Base-by-base conservation (phyloP, 257 asterid species). In the Penstemon barbatus region DNA sequence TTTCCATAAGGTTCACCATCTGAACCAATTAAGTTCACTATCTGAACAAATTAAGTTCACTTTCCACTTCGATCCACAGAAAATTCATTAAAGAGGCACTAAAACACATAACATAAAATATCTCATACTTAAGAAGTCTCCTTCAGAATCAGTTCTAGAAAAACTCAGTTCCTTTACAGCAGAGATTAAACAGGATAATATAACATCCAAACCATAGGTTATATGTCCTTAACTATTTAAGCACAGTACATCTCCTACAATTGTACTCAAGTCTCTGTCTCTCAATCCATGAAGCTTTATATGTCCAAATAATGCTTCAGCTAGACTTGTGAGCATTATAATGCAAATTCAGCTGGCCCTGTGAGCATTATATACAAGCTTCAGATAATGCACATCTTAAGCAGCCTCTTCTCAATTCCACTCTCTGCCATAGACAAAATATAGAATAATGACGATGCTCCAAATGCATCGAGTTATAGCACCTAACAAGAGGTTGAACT, bases 381-480 rank as follows among this genome's bases (percentile, higher is more conserved):
- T 64, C 77, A 61, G 53, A 66, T 48, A 39, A 57, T 60, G 73
- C 81, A 73, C 85, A 77, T 69, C 80, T 75, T 66, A 79, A 63
- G 86, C 82, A 69, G 83, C 80, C 77, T 69, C 85, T 67, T 77
- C 76, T 73, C 79, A 72, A 72, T 40, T 72, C 82, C 68, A 72
- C 69, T 67, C 81, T 70, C 84, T 84, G 89, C 61, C 83, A 79
- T 36, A 73, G 67, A 81, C 75, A 81, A 63, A 74, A 72, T 72
- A 69, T 62, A 70, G 61, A 72, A 57, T 72, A 68, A 78, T 72
- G 69, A 74, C 45, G 54, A 65, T 74, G 57, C 85, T 57, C 84
- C 67, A 42, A 57, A 37, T 64, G 75, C 73, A 6, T 69, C 52
- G 42, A 68, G 63, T 25, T 42, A 64, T 57, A 48, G 53, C 65